Evolutionary conservation across 1,284 basidiomycete genomes (phyloP), one percentile per base, ranked within the genome.

Genomic region (Omphalotus olearius): DNA sequence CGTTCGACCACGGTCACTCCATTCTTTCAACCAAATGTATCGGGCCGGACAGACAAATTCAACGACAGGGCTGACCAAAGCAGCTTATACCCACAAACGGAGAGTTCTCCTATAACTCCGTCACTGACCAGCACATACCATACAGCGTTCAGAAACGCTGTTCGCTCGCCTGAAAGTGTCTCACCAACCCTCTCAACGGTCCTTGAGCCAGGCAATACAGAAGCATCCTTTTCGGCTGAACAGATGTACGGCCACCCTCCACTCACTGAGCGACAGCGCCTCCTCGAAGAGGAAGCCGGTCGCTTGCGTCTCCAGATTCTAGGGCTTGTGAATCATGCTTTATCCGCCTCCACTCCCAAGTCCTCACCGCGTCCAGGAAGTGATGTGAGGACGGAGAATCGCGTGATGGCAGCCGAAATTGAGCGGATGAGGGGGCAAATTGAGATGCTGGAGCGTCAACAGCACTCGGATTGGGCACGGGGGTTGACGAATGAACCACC

Each of bases 401-500:
- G 28, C 6, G 28, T 37, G n/a, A 50, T 50, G 41, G 41, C 14
- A 25, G 41, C 20, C 5, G 41, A 50, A 35, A 50, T 50, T 40
- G 41, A 44, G n/a, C 28, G 49, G 42, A 50, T 45, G 49, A 44
- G 36, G 42, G 33, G 17, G n/a, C 49, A 50, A 18, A 45, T 50
- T 11, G 49, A 50, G 33, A 44, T 43, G 41, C 25, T 44, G 4
- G 49, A 50, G 14, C 41, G 37, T 14, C 39, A 50, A 10, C 18
- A 41, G 33, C 14, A 50, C 16, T 43, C 49, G 20, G 33, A 30
- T 6, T 50, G 49, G 49, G 49, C 49, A 17, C 30, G 49, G 35
- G 49, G 49, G 38, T 38, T 50, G n/a, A 35, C 49, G 14, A 33
- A 50, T 33, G 49, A 50, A 37, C 49, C 49, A 36, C 49, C 49